A percentile compares a stretch with the other conserved stretches of the same genome.
phyloP scores from a whole-genome alignment of 306 rosid genomes.

The Vigna nakashimae region DNA sequence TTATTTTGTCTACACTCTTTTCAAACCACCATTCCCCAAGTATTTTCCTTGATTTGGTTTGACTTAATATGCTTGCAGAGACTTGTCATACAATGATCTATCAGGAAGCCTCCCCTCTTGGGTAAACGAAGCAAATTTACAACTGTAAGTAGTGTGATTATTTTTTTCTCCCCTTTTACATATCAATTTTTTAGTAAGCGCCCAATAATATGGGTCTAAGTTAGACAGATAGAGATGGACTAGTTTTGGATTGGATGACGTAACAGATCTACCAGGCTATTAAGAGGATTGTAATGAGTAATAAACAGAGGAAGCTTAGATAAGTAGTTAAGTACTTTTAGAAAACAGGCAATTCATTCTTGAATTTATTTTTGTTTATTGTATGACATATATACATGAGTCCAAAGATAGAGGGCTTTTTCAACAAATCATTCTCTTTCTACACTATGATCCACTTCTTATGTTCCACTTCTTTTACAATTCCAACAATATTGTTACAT shows the following conservation, averaged over 20 bases:
- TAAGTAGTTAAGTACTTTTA: background rate
- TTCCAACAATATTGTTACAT: too few relatives aligned
- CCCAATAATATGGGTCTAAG: background rate
- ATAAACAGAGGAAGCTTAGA: background rate
- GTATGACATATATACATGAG: too few relatives aligned
- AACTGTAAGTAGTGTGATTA: slow-evolving; percentile 56
- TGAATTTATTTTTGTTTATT: background rate
- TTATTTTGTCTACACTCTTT: background rate
- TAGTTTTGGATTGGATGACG: background rate
- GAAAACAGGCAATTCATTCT: background rate
- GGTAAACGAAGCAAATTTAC: slow-evolving; percentile 56
- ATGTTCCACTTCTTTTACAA: background rate
- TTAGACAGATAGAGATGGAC: background rate
- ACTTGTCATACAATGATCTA: slow-evolving; percentile 80
- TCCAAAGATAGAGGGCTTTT: background rate
- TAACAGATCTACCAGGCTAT: background rate
- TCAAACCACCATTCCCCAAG: background rate
- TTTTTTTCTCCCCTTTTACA: background rate
- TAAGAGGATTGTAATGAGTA: background rate
- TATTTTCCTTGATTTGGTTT: slow-evolving; percentile 5
- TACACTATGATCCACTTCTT: background rate
- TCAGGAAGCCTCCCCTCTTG: slow-evolving; percentile 82
- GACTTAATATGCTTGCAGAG: slow-evolving; percentile 61
- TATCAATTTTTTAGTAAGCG: background rate
- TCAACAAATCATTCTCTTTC: background rate